These are phyloP conservation scores for Schizochytrium sp. DNA, from an alignment of 108 stramenopile species.

Conservation along the genomic window DNA sequence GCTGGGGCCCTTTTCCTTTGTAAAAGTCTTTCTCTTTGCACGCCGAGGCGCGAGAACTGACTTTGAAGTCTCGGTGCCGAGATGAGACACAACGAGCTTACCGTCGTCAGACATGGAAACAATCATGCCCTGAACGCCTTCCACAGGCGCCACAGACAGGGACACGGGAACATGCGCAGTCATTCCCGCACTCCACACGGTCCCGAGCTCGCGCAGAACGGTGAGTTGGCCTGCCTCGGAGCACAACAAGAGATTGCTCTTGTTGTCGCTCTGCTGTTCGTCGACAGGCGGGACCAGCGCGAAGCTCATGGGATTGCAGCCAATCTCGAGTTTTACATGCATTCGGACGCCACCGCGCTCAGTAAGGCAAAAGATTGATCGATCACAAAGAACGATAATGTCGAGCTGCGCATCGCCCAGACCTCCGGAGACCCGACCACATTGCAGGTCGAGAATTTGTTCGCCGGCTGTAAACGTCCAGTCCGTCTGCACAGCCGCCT, in stretches of 20 bases:
- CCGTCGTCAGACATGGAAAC: constrained; percentile 26
- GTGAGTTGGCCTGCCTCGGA: constrained; percentile 29
- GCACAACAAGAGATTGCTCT: constrained; percentile 25
- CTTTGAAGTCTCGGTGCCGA: not conserved
- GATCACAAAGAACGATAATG: constrained; percentile 34
- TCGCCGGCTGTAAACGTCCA: constrained; percentile 36
- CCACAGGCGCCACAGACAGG: constrained; percentile 24
- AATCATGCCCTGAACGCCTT: constrained; percentile 28
- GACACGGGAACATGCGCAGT: constrained; percentile 16
- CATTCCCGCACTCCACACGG: constrained; percentile 24
- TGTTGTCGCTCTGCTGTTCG: not conserved
- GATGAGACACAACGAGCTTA: not conserved
- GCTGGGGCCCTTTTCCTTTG: not conserved
- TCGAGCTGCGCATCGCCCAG: constrained; percentile 27
- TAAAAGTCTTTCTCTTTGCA: not conserved
- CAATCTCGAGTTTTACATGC: constrained; percentile 30
- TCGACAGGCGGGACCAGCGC: not conserved
- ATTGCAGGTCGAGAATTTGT: constrained; percentile 27
- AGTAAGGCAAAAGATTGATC: constrained; percentile 26
- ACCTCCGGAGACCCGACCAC: constrained; percentile 28
- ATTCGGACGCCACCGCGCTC: constrained; percentile 32
- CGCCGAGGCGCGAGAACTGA: not conserved
- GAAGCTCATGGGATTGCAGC: constrained; percentile 8
- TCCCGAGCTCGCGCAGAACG: constrained; percentile 28
- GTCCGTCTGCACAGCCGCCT: constrained; percentile 21